phyloP scores from a whole-genome alignment of 306 rosid genomes.

The Geum urbanum region DNA sequence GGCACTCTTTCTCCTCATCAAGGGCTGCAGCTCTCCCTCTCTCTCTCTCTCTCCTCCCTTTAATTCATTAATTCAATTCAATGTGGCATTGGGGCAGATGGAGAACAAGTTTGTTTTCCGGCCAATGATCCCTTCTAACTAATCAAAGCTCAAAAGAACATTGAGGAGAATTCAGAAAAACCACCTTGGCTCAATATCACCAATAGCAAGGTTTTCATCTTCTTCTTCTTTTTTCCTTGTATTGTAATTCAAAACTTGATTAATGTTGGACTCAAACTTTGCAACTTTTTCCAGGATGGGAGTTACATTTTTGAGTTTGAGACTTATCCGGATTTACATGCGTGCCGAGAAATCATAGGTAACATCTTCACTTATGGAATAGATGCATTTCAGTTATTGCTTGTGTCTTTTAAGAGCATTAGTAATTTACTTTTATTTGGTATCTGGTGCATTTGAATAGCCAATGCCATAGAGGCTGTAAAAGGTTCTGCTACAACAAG shows the following conservation, averaged over 20 bases:
- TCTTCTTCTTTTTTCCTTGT: background rate
- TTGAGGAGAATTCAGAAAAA: conserved; percentile 84
- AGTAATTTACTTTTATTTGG: conserved; percentile 15
- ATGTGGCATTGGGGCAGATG: conserved; percentile 37
- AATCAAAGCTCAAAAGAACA: conserved; percentile 64
- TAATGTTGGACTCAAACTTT: conserved; percentile 8
- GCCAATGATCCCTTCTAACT: conserved; percentile 57
- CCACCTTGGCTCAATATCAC: conserved; percentile 86
- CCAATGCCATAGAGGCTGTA: conserved; percentile 55
- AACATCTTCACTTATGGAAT: conserved; percentile 11
- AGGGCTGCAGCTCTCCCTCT: too few relatives aligned
- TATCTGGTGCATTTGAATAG: conserved; percentile 45
- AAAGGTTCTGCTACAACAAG: conserved; percentile 24
- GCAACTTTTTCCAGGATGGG: conserved; percentile 47
- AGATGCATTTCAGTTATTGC: too few relatives aligned
- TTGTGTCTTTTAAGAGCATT: conserved; percentile 1
- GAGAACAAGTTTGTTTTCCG: conserved; percentile 49
- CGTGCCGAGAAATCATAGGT: conserved; percentile 81
- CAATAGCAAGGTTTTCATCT: conserved; percentile 53
- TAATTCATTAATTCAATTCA: too few relatives aligned
- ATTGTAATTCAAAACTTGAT: background rate
- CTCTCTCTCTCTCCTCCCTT: too few relatives aligned
- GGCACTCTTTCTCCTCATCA: too few relatives aligned
- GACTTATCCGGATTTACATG: conserved; percentile 71
- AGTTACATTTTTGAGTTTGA: conserved; percentile 85